Conservation (phyloP, 805 yeast species). For the Clavispora santaluciae region DNA sequence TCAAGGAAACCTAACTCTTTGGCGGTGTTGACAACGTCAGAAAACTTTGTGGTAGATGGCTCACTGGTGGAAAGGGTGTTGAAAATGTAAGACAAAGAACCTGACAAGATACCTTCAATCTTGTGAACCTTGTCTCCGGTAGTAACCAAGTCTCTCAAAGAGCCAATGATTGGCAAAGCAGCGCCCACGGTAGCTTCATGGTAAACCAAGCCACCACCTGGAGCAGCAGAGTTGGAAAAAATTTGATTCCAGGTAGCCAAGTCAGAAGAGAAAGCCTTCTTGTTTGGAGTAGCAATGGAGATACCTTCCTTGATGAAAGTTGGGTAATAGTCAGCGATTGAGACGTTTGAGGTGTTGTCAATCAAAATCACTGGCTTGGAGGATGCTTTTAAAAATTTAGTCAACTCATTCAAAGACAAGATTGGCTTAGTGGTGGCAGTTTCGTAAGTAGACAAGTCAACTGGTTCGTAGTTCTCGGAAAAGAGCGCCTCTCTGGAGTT, state of each 20-base stretch:
- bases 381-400: constrained; percentile 59
- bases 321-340: constrained; percentile 75
- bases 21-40: constrained; percentile 86
- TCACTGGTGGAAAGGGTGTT: constrained; percentile 80
- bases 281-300: constrained; percentile 96
- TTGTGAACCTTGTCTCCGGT: constrained; percentile 92
- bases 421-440: constrained; percentile 41
- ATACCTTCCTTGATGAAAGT: constrained; percentile 69
- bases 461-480: constrained; percentile 65
- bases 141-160: constrained; percentile 78
- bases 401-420: constrained; percentile 53
- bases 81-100: constrained; percentile 91
- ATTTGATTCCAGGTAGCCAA: constrained; percentile 72
- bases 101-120: constrained; percentile 95
- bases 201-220: constrained; percentile 70
- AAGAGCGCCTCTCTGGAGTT: constrained; percentile 66
- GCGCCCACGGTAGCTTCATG: constrained; percentile 99
- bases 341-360: constrained; percentile 88
- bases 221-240: constrained; percentile 48
- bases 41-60: constrained; percentile 62
- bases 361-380: constrained; percentile 76
- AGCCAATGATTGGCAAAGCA: constrained; percentile 89
- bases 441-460: constrained; percentile 59
- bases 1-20: constrained; percentile 93
- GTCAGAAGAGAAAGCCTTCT: constrained; percentile 89